Base-by-base conservation (phyloP, 78 protist species). In the Dictyostelium purpureum region DNA sequence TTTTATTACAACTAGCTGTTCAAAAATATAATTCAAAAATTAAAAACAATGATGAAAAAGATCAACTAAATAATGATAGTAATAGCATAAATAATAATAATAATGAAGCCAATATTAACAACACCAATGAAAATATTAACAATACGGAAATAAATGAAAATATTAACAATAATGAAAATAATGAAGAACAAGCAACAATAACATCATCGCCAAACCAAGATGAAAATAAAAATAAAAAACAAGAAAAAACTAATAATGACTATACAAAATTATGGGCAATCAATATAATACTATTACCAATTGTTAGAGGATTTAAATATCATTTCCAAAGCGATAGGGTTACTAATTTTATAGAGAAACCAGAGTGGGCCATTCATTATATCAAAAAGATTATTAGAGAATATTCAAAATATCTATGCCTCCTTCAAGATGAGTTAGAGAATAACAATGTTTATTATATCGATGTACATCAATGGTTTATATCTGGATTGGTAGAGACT, bases 291-390 rank as follows among this genome's bases (percentile, higher is more conserved):
- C 59, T 85, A 31, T 69, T 59, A 59, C 69, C 92, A 24, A 42
- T 85, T 1, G 47, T 85, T 6, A 85, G 73, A 61, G 92, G 92
- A 49, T 85, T 85, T 47, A 70, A 61, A 54, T 85, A 74, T 38
- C 92, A 85, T 63, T 85, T 85, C n/a, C 92, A 85, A 73, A 73
- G 74, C 4, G 66, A 38, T 5, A 21, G 92, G 9, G 92, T 85
- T 10, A 85, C 92, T 0, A 85, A 85, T 59, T 52, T 85, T 6
- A 24, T 73, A 11, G 82, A 47, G 57, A 85, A 85, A 52, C 92
- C 92, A 45, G 92, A 85, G 54, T 85, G 92, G 92, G 81, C 92
- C 16, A 61, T 85, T 24, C 92, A 85, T 43, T 66, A 85, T 85
- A 49, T 85, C 1, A 85, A 85, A 24, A 52, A 59, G 51, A 3